A percentile compares a stretch with the other conserved stretches of the same genome.
Evolutionary conservation across 345 rosid genomes (phyloP).

Genomic region (Salix viminalis): DNA sequence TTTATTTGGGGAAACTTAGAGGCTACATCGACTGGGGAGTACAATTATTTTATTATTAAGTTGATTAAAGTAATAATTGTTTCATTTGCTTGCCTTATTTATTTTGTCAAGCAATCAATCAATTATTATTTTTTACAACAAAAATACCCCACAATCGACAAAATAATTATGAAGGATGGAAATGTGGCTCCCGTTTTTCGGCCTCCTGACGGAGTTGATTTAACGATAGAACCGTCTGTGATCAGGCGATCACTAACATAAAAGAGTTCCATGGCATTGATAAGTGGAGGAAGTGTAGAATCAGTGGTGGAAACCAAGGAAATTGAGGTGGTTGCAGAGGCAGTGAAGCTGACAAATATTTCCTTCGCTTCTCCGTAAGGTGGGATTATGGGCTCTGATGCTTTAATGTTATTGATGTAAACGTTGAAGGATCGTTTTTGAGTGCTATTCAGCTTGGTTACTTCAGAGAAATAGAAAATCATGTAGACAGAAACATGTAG

Average conservation of each 20-base stretch:
- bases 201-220: background rate
- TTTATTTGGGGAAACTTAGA: background rate
- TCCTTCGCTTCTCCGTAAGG: constrained; percentile 25
- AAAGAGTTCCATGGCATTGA: constrained; percentile 46
- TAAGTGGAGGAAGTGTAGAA: constrained; percentile 47
- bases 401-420: constrained; percentile 6
- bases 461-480: constrained; percentile 48
- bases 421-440: constrained; percentile 34
- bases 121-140: too few relatives aligned
- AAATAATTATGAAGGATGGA: constrained; percentile 30
- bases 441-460: constrained; percentile 23
- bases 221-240: background rate
- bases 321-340: constrained; percentile 27
- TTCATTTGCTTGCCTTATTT: too few relatives aligned
- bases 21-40: background rate
- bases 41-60: background rate
- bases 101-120: too few relatives aligned
- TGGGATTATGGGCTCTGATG: constrained; percentile 21
- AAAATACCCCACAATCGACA: constrained; percentile 23
- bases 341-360: constrained; percentile 10
- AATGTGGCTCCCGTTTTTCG: constrained; percentile 29
- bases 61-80: too few relatives aligned
- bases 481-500: constrained; percentile 10
- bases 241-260: constrained; percentile 17
- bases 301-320: constrained; percentile 27